A percentile compares a stretch with the other conserved stretches of the same genome.
phyloP scores from a whole-genome alignment of 2,329 filamentous ascomycete genomes.

The Cladosporium sp. region DNA sequence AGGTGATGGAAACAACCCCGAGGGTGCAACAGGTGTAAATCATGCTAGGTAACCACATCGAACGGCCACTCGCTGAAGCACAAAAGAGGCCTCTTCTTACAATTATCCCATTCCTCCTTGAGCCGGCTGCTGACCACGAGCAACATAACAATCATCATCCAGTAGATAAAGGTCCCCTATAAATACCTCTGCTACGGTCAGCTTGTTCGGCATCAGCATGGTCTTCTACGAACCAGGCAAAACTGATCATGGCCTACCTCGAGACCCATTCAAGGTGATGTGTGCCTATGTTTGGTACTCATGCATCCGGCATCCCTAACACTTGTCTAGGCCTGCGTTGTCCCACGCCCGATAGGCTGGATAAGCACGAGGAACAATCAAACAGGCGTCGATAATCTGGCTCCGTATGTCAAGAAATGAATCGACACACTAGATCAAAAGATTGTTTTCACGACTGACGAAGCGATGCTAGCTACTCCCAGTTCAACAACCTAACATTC shows the following conservation, averaged over 20 bases:
- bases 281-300: background rate
- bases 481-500: conserved; percentile 62
- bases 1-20: background rate
- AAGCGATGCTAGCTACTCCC: conserved; percentile 39
- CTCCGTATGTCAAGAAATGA: conserved; percentile 35
- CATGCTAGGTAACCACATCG: too few relatives aligned
- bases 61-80: too few relatives aligned
- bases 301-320: background rate
- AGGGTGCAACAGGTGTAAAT: too few relatives aligned
- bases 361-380: conserved; percentile 49
- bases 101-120: too few relatives aligned
- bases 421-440: too few relatives aligned
- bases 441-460: background rate
- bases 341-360: conserved; percentile 61
- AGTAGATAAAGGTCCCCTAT: too few relatives aligned
- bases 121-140: too few relatives aligned
- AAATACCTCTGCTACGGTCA: too few relatives aligned
- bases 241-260: conserved; percentile 49
- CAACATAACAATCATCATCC: too few relatives aligned
- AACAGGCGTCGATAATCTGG: conserved; percentile 50
- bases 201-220: conserved; percentile 4
- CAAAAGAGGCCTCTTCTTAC: too few relatives aligned
- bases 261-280: conserved; percentile 52
- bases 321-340: conserved; percentile 48
- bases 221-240: conserved; percentile 54